Conservation (phyloP, 768 basidiomycete genomes). For the Thelephora ganbajun region DNA sequence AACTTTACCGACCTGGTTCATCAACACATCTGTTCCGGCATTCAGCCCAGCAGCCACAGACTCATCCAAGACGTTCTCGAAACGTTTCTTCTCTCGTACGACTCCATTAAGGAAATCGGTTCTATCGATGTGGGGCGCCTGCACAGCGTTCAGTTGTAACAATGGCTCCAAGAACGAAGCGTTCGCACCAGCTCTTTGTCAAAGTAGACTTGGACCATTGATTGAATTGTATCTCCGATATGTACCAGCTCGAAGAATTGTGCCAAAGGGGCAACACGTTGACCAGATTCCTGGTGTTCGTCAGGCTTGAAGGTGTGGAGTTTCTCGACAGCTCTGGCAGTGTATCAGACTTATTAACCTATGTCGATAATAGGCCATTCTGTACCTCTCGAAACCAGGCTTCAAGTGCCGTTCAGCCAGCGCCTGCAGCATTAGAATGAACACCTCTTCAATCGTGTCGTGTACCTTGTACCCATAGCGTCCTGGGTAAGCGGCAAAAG, state of each 20-base stretch:
- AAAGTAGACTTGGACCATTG: conserved; percentile 96
- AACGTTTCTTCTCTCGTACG: conserved; percentile 92
- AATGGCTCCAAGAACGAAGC: not conserved
- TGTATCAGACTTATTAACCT: conserved; percentile 2
- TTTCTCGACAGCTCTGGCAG: conserved; percentile 64
- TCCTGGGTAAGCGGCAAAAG: conserved; percentile 78
- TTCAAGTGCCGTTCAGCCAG: conserved; percentile 68
- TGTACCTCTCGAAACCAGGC: conserved; percentile 54
- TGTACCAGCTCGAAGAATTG: conserved; percentile 98
- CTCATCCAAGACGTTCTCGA: conserved; percentile 86
- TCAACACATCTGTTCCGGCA: conserved; percentile 87
- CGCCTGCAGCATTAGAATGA: conserved; percentile 70
- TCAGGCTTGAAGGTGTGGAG: conserved; percentile 87
- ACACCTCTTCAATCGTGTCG: conserved; percentile 90
- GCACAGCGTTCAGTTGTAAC: not conserved
- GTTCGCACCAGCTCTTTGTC: conserved; percentile 79
- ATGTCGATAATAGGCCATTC: conserved; percentile 1
- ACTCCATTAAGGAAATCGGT: conserved; percentile 90
- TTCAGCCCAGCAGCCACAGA: conserved; percentile 89
- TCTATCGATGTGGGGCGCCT: conserved; percentile 82
- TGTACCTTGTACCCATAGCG: conserved; percentile 76
- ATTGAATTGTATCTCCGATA: conserved; percentile 93
- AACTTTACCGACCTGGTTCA: conserved; percentile 64
- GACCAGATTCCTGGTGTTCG: conserved; percentile 59
- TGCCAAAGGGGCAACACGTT: conserved; percentile 79